Conservation (phyloP, 768 basidiomycete genomes). For the Lactarius indigo region DNA sequence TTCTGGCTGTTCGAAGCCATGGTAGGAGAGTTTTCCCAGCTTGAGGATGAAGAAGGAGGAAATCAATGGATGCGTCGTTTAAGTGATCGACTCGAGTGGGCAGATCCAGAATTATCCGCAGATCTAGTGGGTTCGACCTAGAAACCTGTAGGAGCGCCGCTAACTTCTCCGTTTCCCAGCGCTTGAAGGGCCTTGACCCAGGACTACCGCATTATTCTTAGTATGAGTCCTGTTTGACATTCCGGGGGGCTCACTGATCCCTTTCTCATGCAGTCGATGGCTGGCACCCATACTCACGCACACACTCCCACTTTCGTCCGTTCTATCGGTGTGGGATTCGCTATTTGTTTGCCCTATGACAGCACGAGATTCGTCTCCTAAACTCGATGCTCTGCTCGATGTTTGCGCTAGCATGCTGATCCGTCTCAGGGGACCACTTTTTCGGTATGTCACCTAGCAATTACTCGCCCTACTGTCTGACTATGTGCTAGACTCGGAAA, state of each 20-base stretch:
- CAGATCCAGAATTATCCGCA: constrained; percentile 57
- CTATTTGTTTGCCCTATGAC: constrained; percentile 59
- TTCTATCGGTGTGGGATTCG: constrained; percentile 67
- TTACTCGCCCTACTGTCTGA: constrained; percentile 4
- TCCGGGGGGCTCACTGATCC: background rate
- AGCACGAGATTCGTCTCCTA: constrained; percentile 51
- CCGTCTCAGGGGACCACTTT: constrained; percentile 49
- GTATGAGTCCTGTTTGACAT: constrained; percentile 41
- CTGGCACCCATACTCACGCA: constrained; percentile 67
- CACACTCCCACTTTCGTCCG: constrained; percentile 59
- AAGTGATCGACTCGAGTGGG: constrained; percentile 56
- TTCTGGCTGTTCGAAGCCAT: constrained; percentile 81
- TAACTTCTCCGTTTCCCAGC: constrained; percentile 37
- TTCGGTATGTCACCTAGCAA: constrained; percentile 41
- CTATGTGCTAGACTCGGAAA: constrained; percentile 49
- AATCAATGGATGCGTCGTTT: constrained; percentile 61
- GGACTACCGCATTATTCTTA: constrained; percentile 75
- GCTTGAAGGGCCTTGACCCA: constrained; percentile 63
- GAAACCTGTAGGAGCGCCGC: background rate
- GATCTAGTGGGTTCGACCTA: constrained; percentile 48
- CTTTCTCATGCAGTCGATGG: constrained; percentile 54
- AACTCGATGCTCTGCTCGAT: constrained; percentile 66
- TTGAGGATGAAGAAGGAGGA: constrained; percentile 66
- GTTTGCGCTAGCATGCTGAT: constrained; percentile 69
- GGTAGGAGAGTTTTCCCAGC: constrained; percentile 65